These are phyloP conservation scores for Pistacia integerrima DNA, from an alignment of 345 rosid genomes.

Conservation along the genomic window DNA sequence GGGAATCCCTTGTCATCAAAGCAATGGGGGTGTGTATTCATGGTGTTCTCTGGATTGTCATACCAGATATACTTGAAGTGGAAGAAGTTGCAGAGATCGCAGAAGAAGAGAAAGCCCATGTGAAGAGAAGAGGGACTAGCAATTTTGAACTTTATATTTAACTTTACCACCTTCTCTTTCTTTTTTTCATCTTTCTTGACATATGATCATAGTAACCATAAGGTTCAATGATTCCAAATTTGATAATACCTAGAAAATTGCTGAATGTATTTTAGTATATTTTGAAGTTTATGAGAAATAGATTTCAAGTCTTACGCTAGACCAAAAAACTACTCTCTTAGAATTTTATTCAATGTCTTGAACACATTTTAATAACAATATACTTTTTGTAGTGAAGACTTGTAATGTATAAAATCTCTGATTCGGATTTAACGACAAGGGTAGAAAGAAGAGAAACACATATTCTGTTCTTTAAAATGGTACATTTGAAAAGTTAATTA, in stretches of 20 bases:
- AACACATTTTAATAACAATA: no score
- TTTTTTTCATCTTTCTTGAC: constrained; percentile 16
- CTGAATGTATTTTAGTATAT: constrained; percentile 19
- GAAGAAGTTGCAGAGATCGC: constrained; percentile 71
- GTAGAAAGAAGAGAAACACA: no score
- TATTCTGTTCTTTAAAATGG: no score
- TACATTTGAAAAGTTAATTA: no score
- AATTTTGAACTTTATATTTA: constrained; percentile 15
- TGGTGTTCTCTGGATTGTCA: constrained; percentile 97
- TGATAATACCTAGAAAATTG: constrained; percentile 3
- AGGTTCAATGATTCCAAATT: constrained; percentile 21
- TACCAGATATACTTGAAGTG: constrained; percentile 92
- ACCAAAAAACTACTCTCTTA: no score
- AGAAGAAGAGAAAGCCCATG: constrained; percentile 69
- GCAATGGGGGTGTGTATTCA: constrained; percentile 88
- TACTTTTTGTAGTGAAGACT: no score
- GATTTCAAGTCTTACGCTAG: not conserved
- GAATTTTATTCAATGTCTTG: no score
- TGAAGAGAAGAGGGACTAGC: constrained; percentile 36
- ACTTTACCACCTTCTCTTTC: constrained; percentile 14
- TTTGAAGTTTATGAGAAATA: constrained; percentile 10
- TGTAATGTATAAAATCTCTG: no score
- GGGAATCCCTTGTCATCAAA: constrained; percentile 84
- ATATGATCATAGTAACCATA: constrained; percentile 25
- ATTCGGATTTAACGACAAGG: no score